A percentile compares a stretch with the other conserved stretches of the same genome.
Conservation (phyloP, 345 rosid genomes). For the Aquilaria sinensis region DNA sequence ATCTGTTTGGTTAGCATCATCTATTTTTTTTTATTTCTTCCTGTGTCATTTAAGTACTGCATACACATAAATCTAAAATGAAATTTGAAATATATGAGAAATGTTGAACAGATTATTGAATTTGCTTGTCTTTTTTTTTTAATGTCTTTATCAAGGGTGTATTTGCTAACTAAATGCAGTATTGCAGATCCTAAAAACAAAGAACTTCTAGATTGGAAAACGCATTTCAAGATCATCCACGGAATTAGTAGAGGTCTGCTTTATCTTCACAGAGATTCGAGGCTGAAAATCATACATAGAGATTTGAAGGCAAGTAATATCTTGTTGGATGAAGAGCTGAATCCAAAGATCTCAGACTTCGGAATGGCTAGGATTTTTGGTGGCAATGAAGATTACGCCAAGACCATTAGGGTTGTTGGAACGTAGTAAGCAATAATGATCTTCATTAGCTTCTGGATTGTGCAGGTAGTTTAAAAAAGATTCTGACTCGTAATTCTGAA, state of each 20-base stretch:
- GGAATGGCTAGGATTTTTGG: conserved; percentile 39
- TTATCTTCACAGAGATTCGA: conserved; percentile 48
- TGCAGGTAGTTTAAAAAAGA: not conserved
- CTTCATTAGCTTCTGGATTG: not conserved
- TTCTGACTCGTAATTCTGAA: not conserved
- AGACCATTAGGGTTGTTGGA: conserved; percentile 38
- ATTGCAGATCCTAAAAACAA: conserved; percentile 23
- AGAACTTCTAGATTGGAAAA: conserved; percentile 32
- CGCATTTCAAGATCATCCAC: conserved; percentile 29
- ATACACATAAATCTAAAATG: too few species aligned
- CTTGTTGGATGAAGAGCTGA: conserved; percentile 40
- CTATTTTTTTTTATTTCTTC: conserved; percentile 1
- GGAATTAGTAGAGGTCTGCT: conserved; percentile 45
- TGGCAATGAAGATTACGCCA: conserved; percentile 31
- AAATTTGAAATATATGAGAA: not conserved
- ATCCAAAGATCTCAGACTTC: conserved; percentile 44
- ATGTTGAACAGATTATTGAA: too few species aligned
- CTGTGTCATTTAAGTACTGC: not conserved
- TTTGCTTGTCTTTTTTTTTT: too few species aligned
- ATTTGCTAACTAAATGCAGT: not conserved
- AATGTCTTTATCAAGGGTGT: not conserved
- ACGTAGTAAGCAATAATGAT: conserved; percentile 23
- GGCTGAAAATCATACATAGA: conserved; percentile 40
- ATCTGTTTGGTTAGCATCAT: conserved; percentile 30
- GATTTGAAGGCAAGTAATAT: conserved; percentile 46